Conservation (phyloP, 75 land plant genomes). For the Pinus albicaulis region DNA sequence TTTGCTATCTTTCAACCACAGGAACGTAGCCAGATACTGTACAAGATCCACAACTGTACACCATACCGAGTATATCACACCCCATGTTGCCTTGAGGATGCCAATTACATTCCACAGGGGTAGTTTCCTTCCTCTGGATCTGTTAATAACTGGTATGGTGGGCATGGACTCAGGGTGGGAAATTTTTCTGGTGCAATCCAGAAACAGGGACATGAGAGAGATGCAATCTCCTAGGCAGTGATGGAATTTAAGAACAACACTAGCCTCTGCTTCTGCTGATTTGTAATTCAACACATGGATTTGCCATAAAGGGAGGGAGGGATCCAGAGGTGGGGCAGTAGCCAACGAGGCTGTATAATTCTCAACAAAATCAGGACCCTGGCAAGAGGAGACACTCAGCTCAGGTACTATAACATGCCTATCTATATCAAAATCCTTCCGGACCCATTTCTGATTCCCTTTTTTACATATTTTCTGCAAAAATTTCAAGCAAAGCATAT, state of each 20-base stretch:
- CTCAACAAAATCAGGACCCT: constrained; percentile 19
- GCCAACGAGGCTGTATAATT: constrained; percentile 27
- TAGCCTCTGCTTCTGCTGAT: constrained; percentile 18
- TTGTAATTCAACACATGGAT: constrained; percentile 31
- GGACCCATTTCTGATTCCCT: constrained; percentile 27
- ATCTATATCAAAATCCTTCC: constrained; percentile 26
- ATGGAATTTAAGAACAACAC: constrained; percentile 27
- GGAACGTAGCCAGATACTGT: constrained; percentile 3
- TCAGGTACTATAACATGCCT: constrained; percentile 21
- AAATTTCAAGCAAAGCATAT: background rate
- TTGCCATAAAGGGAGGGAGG: constrained; percentile 33
- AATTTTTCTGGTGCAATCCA: background rate
- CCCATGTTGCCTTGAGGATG: constrained; percentile 7
- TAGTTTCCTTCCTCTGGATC: background rate
- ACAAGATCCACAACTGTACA: constrained; percentile 18
- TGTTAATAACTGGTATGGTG: background rate
- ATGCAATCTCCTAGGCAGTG: constrained; percentile 48
- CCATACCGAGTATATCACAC: constrained; percentile 17
- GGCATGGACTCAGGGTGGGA: background rate
- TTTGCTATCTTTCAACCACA: constrained; percentile 30
- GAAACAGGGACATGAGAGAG: constrained; percentile 39
- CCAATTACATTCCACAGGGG: background rate
- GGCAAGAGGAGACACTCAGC: background rate
- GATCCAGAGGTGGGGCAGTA: constrained; percentile 22
- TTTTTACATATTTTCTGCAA: constrained; percentile 14